Evolutionary conservation across 1,284 basidiomycete species (phyloP), one percentile per base, ranked within the genome.

Genomic region (Wolfiporia cocos): DNA sequence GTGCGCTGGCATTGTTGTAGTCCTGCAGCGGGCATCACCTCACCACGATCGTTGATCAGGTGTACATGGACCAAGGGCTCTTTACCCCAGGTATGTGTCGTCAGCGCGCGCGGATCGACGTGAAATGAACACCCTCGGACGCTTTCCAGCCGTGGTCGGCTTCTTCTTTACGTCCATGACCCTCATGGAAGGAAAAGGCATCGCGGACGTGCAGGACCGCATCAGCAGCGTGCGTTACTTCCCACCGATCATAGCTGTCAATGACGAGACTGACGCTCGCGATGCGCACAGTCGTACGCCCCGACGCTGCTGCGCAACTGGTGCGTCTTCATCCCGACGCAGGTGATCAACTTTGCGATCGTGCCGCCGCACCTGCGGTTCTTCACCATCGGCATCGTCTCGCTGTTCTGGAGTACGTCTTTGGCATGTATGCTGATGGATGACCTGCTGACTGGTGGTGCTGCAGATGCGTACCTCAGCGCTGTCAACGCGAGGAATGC

Each of bases 391-490:
- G 78, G 89, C 55, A 73, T 84, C 12, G 87, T 93, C 41, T 85
- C 82, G 46, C 69, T 93, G 41, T 87, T 90, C 66, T 92, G 89
- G 91, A 92, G 85, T 88, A 55, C 39, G 81, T 75, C n/a, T 2
- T 10, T 33, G 4, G 9, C 32, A 9, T 19, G 9, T 19, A 14
- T 19, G 6, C 14, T 14, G 28, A 18, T n/a, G 19, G 7, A 19
- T 33, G 11, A 5, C n/a, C 9, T 9, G 34, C 21, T 36, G 26
- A 28, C 26, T 7, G 9, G 7, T 28, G 9, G 7, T 14, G 9
- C 26, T 28, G 26, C 19, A 43, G 42, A 47, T 33, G 31, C 45
- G 15, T 47, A 47, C 37, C 45, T 47, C 18, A 39, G 36, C 29
- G 41, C 45, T 23, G 45, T 47, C 37, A 47, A 47, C 32, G 45